A percentile compares a stretch with the other conserved stretches of the same genome.
These are phyloP conservation scores for Tephrocybe sp. DNA, from an alignment of 768 basidiomycete genomes.

Conservation along the genomic window DNA sequence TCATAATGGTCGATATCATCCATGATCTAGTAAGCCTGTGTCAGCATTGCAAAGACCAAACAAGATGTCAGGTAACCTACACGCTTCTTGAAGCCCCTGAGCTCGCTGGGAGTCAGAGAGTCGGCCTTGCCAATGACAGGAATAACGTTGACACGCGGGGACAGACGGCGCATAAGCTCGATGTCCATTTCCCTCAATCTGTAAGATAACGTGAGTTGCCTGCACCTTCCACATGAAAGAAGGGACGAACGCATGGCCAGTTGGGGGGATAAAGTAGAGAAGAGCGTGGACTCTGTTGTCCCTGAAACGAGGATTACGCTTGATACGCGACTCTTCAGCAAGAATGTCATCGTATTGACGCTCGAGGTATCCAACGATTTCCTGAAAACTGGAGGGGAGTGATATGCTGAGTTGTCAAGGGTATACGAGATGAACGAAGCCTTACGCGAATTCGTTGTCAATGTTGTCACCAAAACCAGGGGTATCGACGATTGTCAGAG, in stretches of 20 bases:
- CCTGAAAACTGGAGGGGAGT: constrained; percentile 73
- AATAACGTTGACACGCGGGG: constrained; percentile 97
- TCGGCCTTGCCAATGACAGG: constrained; percentile 98
- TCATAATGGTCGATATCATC: constrained; percentile 99
- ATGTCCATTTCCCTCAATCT: constrained; percentile 98
- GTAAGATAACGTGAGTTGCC: constrained; percentile 4
- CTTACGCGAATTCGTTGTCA: constrained; percentile 97
- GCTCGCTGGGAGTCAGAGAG: constrained; percentile 88
- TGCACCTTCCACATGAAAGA: not conserved
- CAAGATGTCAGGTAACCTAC: constrained; percentile 32
- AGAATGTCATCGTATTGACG: constrained; percentile 99
- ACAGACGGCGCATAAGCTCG: constrained; percentile 96
- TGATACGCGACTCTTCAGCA: constrained; percentile 97
- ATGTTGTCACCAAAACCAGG: constrained; percentile 99
- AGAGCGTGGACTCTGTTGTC: constrained; percentile 97
- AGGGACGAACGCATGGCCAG: constrained; percentile 88
- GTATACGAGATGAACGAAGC: constrained; percentile 16
- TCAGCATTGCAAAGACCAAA: not conserved
- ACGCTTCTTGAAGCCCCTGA: constrained; percentile 94
- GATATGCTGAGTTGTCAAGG: constrained; percentile 1
- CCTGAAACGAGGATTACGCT: constrained; percentile 98
- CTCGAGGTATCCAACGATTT: constrained; percentile 95
- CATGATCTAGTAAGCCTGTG: constrained; percentile 71
- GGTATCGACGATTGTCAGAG: constrained; percentile 96
- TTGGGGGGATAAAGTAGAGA: constrained; percentile 97